Evolutionary conservation across 2,329 filamentous ascomycete species (phyloP), one percentile per base, ranked within the genome.

Genomic region (Tothia fuscella): DNA sequence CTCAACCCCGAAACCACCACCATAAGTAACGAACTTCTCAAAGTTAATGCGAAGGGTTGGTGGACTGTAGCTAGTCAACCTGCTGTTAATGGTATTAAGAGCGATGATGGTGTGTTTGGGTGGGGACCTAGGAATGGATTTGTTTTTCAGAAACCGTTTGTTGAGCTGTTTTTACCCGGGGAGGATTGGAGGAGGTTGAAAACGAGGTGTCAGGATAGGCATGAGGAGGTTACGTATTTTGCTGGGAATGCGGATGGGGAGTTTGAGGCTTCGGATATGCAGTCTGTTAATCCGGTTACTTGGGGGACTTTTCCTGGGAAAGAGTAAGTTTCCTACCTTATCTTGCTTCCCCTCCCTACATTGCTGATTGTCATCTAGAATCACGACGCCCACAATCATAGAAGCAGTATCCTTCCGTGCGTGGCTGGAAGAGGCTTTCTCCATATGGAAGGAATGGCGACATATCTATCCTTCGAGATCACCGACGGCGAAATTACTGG

Each of bases 21-120:
- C 1, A 98, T 98, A 59, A 78, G 79, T 46, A 64, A 76, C 1
- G 74, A 86, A 48, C 75, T 98, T 1, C 63, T 91, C 21, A 67
- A 68, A 30, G 69, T 98, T 46, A 95, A 94, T 60, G 76, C 78
- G 51, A 71, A 74, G 45, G 87, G 88, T 43, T 95, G 88, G 84
- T 95, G 88, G 88, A 95, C 88, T 3, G 80, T 98, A 3, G 91
- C 91, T 3, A 93, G 85, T 3, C 91, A 98, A 57, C 91, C 91
- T 3, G 85, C 89, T 13, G 86, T 95, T 44, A 93, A 95, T 56
- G 87, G 88, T 31, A 64, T 88, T 16, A 74, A 73, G 26, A 93
- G 83, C 21, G 76, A 72, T 36, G 77, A 98, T 57, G 64, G 72
- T 3, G 75, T 84, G 16, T 94, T 93, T 53, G 91, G 91, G 48